Conservation (phyloP, 1,139 yeast species). For the Debaryomycetaceae sp. region DNA sequence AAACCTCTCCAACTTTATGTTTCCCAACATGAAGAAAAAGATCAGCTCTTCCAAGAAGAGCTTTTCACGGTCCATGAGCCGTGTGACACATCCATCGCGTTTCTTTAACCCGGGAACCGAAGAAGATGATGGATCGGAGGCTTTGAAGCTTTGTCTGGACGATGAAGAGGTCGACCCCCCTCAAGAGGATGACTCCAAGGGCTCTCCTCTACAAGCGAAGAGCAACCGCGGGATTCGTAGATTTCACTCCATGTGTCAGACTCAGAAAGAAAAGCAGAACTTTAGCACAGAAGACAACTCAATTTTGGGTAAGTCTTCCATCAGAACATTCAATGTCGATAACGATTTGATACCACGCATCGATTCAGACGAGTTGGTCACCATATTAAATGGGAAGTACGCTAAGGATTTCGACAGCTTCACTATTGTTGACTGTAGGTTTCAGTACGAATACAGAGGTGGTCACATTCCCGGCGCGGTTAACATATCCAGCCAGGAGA, state of each 20-base stretch:
- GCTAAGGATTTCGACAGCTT: conserved; percentile 55
- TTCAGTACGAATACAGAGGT: conserved; percentile 86
- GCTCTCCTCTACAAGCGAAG: conserved; percentile 7
- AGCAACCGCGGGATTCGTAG: conserved; percentile 39
- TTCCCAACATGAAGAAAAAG: conserved; percentile 20
- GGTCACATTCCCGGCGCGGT: conserved; percentile 88
- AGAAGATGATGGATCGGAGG: conserved; percentile 6
- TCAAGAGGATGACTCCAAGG: conserved; percentile 1
- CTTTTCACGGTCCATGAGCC: conserved; percentile 18
- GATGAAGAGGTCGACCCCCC: conserved; percentile 4
- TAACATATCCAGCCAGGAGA: conserved; percentile 69
- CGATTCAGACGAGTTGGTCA: conserved; percentile 58
- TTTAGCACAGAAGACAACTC: conserved; percentile 35
- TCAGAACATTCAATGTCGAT: conserved; percentile 45
- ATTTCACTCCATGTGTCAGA: conserved; percentile 65
- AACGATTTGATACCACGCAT: conserved; percentile 78
- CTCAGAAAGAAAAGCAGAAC: conserved; percentile 33
- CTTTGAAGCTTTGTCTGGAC: background rate
- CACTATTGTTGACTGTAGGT: conserved; percentile 79
- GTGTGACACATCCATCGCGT: conserved; percentile 17
- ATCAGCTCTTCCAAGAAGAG: conserved; percentile 14
- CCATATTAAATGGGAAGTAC: conserved; percentile 58
- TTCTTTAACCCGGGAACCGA: conserved; percentile 10
- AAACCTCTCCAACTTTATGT: conserved; percentile 23
- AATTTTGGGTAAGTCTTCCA: conserved; percentile 34